Conservation (phyloP, 345 rosid species). For the Theobroma cacao region DNA sequence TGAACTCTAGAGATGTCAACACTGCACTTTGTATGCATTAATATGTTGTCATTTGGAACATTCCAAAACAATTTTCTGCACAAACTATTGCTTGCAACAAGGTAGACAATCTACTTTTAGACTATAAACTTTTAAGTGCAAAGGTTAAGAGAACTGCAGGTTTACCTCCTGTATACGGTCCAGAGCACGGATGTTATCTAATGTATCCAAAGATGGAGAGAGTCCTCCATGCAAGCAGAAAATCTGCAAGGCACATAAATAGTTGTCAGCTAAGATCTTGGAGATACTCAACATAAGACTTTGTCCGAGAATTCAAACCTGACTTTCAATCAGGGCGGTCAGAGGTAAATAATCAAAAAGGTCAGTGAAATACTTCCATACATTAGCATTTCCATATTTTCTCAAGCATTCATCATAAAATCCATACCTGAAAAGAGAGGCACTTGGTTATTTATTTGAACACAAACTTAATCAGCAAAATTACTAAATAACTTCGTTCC, state of each 20-base stretch:
- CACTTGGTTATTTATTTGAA: background rate
- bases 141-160: background rate
- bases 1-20: background rate
- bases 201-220: constrained; percentile 81
- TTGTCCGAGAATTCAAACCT: constrained; percentile 34
- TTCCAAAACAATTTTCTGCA: background rate
- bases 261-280: constrained; percentile 11
- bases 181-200: constrained; percentile 76
- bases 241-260: constrained; percentile 25
- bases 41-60: background rate
- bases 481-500: background rate
- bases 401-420: constrained; percentile 65
- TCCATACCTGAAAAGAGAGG: constrained; percentile 47
- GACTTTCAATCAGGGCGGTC: constrained; percentile 60
- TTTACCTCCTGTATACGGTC: constrained; percentile 88
- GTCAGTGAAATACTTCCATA: constrained; percentile 61
- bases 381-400: constrained; percentile 65
- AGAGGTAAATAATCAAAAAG: constrained; percentile 62
- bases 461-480: background rate
- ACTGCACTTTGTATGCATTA: background rate
- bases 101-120: background rate
- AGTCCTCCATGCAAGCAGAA: constrained; percentile 94
- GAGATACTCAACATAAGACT: background rate
- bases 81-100: background rate
- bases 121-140: background rate